Evolutionary conservation across 2,329 filamentous ascomycete genomes (phyloP).

Genomic region (Penicillium sp.): DNA sequence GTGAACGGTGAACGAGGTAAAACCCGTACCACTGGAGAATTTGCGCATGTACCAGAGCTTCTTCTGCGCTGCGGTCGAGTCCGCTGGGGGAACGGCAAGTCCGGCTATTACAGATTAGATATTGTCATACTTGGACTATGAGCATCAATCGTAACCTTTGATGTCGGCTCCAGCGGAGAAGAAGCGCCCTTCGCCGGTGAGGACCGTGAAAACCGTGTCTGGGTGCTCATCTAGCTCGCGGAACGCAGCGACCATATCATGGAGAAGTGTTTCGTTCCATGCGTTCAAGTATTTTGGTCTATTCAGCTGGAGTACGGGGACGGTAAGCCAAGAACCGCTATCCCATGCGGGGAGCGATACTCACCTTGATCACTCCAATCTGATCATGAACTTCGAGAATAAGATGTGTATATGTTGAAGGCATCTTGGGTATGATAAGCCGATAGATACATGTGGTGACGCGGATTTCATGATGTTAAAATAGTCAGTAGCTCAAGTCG

Average conservation of each 20-base stretch:
- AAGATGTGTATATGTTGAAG: slow-evolving; percentile 5
- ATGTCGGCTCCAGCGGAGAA: slow-evolving; percentile 18
- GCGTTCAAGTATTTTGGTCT: slow-evolving; percentile 10
- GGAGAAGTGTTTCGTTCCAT: slow-evolving; percentile 1
- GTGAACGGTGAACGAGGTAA: not conserved
- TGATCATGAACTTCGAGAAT: not conserved
- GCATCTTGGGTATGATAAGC: not conserved
- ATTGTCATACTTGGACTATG: not conserved
- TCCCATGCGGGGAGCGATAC: no score
- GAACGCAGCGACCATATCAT: slow-evolving; percentile 11
- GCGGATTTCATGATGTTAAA: not conserved
- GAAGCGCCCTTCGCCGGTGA: slow-evolving; percentile 17
- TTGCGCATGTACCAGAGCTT: slow-evolving; percentile 18
- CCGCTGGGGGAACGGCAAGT: not conserved
- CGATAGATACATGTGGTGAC: not conserved
- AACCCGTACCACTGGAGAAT: slow-evolving; percentile 7
- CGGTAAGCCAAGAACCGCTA: not conserved
- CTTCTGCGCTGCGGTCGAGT: slow-evolving; percentile 1
- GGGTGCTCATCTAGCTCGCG: slow-evolving; percentile 14
- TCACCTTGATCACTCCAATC: slow-evolving; percentile 14
- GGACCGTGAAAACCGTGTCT: slow-evolving; percentile 12
- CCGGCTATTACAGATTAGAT: not conserved
- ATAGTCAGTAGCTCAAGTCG: not conserved
- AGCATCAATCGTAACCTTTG: not conserved
- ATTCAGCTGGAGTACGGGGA: slow-evolving; percentile 4